Base-by-base conservation (phyloP, 148 eudicot genomes). In the Oxyria digyna region DNA sequence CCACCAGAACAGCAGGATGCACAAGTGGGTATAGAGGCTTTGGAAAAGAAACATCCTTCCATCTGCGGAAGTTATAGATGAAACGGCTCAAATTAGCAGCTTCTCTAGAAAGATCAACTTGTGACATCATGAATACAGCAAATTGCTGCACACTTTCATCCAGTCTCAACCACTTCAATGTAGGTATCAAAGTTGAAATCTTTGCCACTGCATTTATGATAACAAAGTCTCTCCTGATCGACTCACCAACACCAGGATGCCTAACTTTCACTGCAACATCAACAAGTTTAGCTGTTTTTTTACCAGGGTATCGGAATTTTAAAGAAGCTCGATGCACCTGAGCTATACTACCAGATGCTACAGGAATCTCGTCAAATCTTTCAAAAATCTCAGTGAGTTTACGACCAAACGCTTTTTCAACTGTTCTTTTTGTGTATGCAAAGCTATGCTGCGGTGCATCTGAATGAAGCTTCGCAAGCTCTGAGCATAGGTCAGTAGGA, bases 311-410 rank as follows among this genome's bases (percentile, higher is more conserved):
- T 67, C 77, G 77, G 73, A 73, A 83, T 67, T 81, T 80, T 71
- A 94, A 79, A 50, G 85, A 76, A 73, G 95, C 98, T 70, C 95
- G 83, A 70, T 94, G 96, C 59, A 94, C 87, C 81, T 94, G 98
- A 6, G 98, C 98, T 48, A 94, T 88, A 72, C 97, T 90, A 48
- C 98, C 98, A 20, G 98, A 94, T 29, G 98, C 98, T 67, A 93
- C 88, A 40, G 98, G 96, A 69, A 42, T 62, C 73, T 93, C 96
- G 66, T 93, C 98, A 72, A 93, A 93, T 57, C 79, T 76, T 69
- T 93, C 96, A 75, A 93, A 93, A 69, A 93, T 89, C 33, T 94
- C 92, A 43, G 86, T 75, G 24, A 94, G 72, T 71, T 82, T 86
- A 46, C 97, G 89, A 42, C 98, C 96, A 77, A 94, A 94, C 49